Percentiles rank a stretch among this genome's conserved stretches.
Evolutionary conservation across 805 yeast species (phyloP).

Genomic region (Metschnikowia anglica): DNA sequence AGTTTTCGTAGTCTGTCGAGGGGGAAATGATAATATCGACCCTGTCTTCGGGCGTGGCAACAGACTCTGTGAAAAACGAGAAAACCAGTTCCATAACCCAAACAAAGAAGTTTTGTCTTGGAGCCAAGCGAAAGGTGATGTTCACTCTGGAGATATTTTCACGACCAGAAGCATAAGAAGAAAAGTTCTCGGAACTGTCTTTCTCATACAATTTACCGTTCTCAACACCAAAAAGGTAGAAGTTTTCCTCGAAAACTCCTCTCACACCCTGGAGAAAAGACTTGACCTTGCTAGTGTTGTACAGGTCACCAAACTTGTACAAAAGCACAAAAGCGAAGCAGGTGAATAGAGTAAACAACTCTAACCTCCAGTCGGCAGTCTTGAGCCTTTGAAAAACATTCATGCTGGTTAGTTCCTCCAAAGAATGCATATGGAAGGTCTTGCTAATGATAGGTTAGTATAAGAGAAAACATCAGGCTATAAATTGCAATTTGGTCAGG

Average conservation of each 20-base stretch:
- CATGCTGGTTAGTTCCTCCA: slow-evolving; percentile 59
- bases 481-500: neutral
- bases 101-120: slow-evolving; percentile 78
- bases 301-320: slow-evolving; percentile 57
- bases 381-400: slow-evolving; percentile 56
- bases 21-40: slow-evolving; percentile 61
- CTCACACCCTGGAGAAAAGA: slow-evolving; percentile 50
- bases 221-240: slow-evolving; percentile 72
- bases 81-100: slow-evolving; percentile 63
- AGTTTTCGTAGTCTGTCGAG: slow-evolving; percentile 61
- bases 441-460: slow-evolving; percentile 16
- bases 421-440: slow-evolving; percentile 29
- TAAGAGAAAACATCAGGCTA: neutral
- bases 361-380: slow-evolving; percentile 76
- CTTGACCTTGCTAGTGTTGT: slow-evolving; percentile 57
- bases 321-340: slow-evolving; percentile 49
- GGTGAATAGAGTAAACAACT: slow-evolving; percentile 53
- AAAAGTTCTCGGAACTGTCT: slow-evolving; percentile 62
- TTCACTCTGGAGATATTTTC: slow-evolving; percentile 64
- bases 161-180: slow-evolving; percentile 88
- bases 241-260: slow-evolving; percentile 61
- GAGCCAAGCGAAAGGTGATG: slow-evolving; percentile 60
- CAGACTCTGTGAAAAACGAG: slow-evolving; percentile 55
- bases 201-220: slow-evolving; percentile 47
- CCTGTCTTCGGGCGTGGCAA: slow-evolving; percentile 55